Evolutionary conservation across 306 rosid species (phyloP).

Genomic region (Comarum palustre): DNA sequence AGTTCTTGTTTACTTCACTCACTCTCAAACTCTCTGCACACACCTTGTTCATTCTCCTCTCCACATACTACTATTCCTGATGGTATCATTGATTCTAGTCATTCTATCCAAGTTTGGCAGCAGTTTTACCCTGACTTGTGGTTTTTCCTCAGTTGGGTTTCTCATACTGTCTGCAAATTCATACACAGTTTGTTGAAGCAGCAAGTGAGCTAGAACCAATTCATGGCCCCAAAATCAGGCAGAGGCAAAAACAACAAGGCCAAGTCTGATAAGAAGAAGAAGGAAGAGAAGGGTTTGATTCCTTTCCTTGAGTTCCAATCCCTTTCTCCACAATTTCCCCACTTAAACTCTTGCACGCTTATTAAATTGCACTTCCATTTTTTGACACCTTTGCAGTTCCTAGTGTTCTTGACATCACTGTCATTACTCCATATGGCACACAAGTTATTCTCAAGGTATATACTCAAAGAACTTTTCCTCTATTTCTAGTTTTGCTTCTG

Average conservation of each 20-base stretch:
- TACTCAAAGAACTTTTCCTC: neutral
- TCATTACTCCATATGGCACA: constrained; percentile 62
- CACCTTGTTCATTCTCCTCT: constrained; percentile 14
- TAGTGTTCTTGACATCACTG: constrained; percentile 67
- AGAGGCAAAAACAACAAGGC: constrained; percentile 70
- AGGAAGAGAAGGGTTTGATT: constrained; percentile 78
- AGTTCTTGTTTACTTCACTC: constrained; percentile 17
- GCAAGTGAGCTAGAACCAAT: neutral
- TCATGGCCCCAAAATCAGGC: constrained; percentile 87
- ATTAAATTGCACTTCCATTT: neutral
- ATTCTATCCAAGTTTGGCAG: neutral
- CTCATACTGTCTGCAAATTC: constrained; percentile 16
- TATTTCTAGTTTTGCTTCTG: neutral
- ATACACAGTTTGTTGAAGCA: neutral
- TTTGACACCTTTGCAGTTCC: constrained; percentile 43
- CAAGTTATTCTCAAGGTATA: constrained; percentile 76
- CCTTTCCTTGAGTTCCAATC: neutral
- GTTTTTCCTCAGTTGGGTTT: constrained; percentile 11
- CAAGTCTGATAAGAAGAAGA: constrained; percentile 86
- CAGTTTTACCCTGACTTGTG: neutral
- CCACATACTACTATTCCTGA: neutral
- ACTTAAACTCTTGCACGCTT: neutral
- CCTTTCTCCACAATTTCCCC: neutral
- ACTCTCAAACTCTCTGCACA: neutral
- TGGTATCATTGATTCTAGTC: neutral